phyloP scores from a whole-genome alignment of 495 filamentous ascomycete species.

The Talaromyces borbonicus region DNA sequence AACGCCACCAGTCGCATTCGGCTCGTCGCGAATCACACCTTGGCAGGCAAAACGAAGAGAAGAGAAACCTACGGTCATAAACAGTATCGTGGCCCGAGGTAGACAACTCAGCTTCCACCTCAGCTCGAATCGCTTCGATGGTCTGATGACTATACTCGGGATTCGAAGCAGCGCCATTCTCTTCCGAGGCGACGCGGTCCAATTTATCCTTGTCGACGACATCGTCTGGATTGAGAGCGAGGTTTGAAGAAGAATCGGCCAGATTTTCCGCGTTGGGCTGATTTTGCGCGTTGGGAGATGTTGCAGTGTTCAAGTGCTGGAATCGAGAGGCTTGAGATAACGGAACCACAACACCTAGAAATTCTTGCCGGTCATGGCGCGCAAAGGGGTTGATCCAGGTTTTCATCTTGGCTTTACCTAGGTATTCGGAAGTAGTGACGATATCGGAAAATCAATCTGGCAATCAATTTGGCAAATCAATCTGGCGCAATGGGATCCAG shows the following conservation, averaged over 20 bases:
- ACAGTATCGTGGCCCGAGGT: conserved; percentile 36
- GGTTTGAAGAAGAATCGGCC: conserved; percentile 26
- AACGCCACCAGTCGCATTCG: conserved; percentile 4
- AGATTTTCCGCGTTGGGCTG: too few species aligned
- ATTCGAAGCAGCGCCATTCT: conserved; percentile 9
- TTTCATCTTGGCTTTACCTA: conserved; percentile 15
- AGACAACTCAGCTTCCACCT: conserved; percentile 36
- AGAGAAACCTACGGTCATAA: conserved; percentile 44
- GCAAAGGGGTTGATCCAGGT: conserved; percentile 41
- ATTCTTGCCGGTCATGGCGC: conserved; percentile 36
- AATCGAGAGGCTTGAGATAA: conserved; percentile 29
- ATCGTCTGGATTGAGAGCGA: background rate
- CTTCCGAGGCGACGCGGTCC: conserved; percentile 15
- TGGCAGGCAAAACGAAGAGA: background rate
- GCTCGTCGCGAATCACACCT: background rate
- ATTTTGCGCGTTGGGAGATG: too few species aligned
- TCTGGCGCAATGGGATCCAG: too few species aligned
- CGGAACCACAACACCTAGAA: conserved; percentile 43
- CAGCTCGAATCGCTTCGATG: conserved; percentile 37
- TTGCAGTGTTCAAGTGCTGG: conserved; percentile 20
- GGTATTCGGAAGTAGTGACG: background rate
- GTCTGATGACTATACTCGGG: conserved; percentile 26
- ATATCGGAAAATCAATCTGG: background rate
- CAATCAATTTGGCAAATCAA: background rate
- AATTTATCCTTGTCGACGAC: conserved; percentile 4